Evolutionary conservation across 1,284 basidiomycete species (phyloP).

Genomic region (Cutaneotrichosporon spelunceum): DNA sequence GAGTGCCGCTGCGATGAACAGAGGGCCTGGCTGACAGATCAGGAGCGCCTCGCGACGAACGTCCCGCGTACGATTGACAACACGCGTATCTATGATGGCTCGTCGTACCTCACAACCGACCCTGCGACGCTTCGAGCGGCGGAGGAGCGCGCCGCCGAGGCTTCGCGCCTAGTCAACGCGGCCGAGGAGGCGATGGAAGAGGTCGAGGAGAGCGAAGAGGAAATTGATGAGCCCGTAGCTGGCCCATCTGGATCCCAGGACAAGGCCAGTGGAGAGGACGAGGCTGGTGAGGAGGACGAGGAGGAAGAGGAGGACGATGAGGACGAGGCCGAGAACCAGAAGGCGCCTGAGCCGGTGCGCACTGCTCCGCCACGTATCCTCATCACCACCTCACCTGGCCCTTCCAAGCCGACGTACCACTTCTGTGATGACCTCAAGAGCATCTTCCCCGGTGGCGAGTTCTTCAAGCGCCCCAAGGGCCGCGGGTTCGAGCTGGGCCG

Average conservation of each 20-base stretch:
- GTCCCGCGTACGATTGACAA: conserved; percentile 91
- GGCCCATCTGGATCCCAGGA: conserved; percentile 36
- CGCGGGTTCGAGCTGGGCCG: conserved; percentile 90
- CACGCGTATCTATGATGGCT: conserved; percentile 79
- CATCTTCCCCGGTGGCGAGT: conserved; percentile 92
- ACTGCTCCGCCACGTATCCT: conserved; percentile 75
- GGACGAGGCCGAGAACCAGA: conserved; percentile 23
- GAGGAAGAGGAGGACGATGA: conserved; percentile 57
- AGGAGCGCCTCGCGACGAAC: conserved; percentile 81
- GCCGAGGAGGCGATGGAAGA: conserved; percentile 18
- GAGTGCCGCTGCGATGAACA: conserved; percentile 3
- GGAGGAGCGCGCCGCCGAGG: conserved; percentile 39
- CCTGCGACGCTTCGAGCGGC: conserved; percentile 54
- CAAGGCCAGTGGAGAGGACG: conserved; percentile 39
- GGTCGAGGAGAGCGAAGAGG: conserved; percentile 40
- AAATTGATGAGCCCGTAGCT: conserved; percentile 47
- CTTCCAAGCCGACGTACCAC: conserved; percentile 75
- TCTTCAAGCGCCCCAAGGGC: conserved; percentile 83
- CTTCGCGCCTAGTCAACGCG: conserved; percentile 37
- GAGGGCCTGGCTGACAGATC: conserved; percentile 3
- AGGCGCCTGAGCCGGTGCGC: conserved; percentile 43
- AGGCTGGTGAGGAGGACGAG: conserved; percentile 64
- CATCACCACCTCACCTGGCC: conserved; percentile 84
- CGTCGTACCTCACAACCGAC: conserved; percentile 68
- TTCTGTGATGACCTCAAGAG: conserved; percentile 89